Evolutionary conservation across 1,284 basidiomycete species (phyloP).

Genomic region (Athelia psychrophila): DNA sequence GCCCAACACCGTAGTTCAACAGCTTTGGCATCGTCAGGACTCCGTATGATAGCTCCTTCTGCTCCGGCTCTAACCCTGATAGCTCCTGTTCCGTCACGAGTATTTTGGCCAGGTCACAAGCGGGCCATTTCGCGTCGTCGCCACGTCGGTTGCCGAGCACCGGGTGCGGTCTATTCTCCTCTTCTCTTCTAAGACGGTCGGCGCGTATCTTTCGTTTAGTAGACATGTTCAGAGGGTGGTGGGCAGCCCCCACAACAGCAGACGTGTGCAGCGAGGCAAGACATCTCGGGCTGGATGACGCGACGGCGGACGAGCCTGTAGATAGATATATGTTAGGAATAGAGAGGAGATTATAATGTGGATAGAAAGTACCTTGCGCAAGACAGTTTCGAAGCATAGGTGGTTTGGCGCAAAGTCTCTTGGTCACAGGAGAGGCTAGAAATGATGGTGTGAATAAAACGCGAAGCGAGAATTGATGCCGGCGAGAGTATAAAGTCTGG

Average conservation of each 20-base stretch:
- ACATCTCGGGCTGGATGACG: conserved; percentile 36
- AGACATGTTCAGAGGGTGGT: background rate
- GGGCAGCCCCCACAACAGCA: conserved; percentile 33
- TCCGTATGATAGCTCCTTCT: conserved; percentile 22
- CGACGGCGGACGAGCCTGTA: conserved; percentile 40
- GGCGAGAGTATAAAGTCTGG: conserved; percentile 22
- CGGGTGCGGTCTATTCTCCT: conserved; percentile 58
- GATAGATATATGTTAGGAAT: background rate
- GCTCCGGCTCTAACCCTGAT: conserved; percentile 22
- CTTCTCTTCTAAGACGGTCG: conserved; percentile 36
- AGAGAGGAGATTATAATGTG: background rate
- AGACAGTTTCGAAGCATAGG: conserved; percentile 34
- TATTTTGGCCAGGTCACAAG: conserved; percentile 59
- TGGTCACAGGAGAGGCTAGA: too few relatives aligned
- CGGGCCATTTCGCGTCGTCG: conserved; percentile 62
- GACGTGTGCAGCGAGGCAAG: conserved; percentile 56
- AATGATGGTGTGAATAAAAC: background rate
- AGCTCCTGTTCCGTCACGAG: conserved; percentile 58
- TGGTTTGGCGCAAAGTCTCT: background rate
- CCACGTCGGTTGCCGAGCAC: conserved; percentile 68
- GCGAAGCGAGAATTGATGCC: background rate
- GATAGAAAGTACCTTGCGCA: conserved; percentile 21
- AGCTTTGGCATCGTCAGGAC: conserved; percentile 42
- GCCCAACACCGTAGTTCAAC: conserved; percentile 62
- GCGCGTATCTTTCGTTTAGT: background rate